Evolutionary conservation across 495 filamentous ascomycete species (phyloP), one percentile per base, ranked within the genome.

Genomic region (Annulohypoxylon maeteangense): DNA sequence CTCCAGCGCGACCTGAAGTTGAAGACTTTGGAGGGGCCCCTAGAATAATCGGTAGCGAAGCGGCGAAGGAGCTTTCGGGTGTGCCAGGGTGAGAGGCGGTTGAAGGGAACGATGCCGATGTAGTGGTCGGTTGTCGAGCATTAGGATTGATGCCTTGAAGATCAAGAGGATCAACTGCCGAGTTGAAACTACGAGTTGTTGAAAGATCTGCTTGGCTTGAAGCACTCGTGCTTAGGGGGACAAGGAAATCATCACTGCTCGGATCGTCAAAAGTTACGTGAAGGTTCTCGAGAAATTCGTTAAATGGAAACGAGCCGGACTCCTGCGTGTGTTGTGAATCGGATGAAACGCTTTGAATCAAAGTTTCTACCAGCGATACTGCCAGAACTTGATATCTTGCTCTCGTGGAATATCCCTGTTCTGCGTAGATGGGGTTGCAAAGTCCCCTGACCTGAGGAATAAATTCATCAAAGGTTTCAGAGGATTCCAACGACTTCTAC

Each of bases 341-440:
- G 36, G 73, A 45, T 29, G 70, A 23, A 31, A 74, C 31, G 18
- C 40, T 69, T 22, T 59, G 61, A 56, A 78, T 68, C 18, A 84
- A 38, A 53, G 55, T 67, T 32, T 81, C 76, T 14, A 85, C 65
- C 4, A 83, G 59, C 5, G 74, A 62, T 27, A 84, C 72, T 38
- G 78, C 80, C 23, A 78, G 68, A 7, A 57, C 56, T 67, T 85
- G 79, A 68, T 83, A 84, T 7, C 62, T 68, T 38, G 65, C 54
- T 14, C 83, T 81, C 12, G 73, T 61, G 18, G 67, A 65, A 22
- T 56, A 63, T 6, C 76, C 78, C 14, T 79, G 72, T 59, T 76
- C 55, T n/a, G 69, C 47, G 65, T 84, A 83, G 14, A 85, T 76
- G 16, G 67, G 71, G 32, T 83, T 76, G 67, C 79, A 83, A 11